Conservation (phyloP, 2,329 filamentous ascomycete species). For the Fusarium irregulare region DNA sequence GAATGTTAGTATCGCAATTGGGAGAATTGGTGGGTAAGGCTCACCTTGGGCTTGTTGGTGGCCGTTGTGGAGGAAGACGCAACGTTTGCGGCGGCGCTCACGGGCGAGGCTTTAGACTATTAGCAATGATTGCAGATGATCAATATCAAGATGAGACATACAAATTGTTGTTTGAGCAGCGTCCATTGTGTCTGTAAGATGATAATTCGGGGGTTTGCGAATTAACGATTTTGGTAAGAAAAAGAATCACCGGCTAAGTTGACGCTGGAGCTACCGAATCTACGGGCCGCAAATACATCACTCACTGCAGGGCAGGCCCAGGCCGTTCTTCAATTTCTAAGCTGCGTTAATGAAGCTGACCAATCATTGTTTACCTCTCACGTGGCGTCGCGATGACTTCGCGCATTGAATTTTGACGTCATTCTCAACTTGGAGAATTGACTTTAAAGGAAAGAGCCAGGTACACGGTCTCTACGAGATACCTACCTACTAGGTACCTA, state of each 20-base stretch:
- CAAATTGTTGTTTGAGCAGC: constrained; percentile 44
- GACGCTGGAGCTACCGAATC: constrained; percentile 16
- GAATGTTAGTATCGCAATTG: constrained; percentile 24
- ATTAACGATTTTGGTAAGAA: constrained; percentile 27
- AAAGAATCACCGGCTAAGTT: constrained; percentile 22
- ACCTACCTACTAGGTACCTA: not conserved
- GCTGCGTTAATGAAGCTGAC: constrained; percentile 38
- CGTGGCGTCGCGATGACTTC: constrained; percentile 45
- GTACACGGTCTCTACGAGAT: not conserved
- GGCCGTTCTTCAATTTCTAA: constrained; percentile 48
- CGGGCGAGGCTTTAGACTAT: constrained; percentile 34
- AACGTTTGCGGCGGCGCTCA: constrained; percentile 45
- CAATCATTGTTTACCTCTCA: constrained; percentile 47
- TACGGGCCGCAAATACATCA: constrained; percentile 7
- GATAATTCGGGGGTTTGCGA: constrained; percentile 27
- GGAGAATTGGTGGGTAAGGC: constrained; percentile 19
- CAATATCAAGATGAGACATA: constrained; percentile 25
- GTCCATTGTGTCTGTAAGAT: constrained; percentile 47
- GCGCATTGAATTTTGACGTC: constrained; percentile 42
- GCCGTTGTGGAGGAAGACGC: constrained; percentile 43
- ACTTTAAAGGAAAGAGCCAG: not conserved
- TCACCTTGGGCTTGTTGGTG: constrained; percentile 59
- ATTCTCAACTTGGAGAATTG: constrained; percentile 18
- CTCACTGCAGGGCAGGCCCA: constrained; percentile 18
- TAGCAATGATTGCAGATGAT: constrained; percentile 1